Base-by-base conservation (phyloP, 2,329 filamentous ascomycete species). In the Colletotrichum noveboracense region DNA sequence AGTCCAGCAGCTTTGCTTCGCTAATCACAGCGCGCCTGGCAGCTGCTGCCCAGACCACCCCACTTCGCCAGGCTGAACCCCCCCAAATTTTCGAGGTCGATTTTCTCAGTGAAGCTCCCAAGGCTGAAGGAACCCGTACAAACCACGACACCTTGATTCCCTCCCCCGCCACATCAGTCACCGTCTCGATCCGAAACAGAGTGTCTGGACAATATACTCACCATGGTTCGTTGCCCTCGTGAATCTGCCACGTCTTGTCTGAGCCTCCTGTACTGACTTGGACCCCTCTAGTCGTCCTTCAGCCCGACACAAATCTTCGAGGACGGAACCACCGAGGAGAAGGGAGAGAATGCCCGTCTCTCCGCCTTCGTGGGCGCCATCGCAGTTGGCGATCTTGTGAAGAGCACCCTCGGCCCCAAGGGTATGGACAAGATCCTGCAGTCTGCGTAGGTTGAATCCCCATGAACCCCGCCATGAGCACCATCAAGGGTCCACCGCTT, bases 401-500 rank as follows among this genome's bases (percentile, higher is more conserved):
- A 99, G 91, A 98, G 95, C 85, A 98, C 97, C 13, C 88, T 99
- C 38, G 97, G 97, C 8, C 97, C 97, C 48, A 98, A 98, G 89
- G 97, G 97, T 80, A 98, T 98, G 96, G 97, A 98, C 90, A 98
- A 98, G 90, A 98, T 98, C 85, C 89, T 98, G 83, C 96, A 98
- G 86, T 98, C 96, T 85, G 96, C 95, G 94, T 97, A 92, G 78
- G 94, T 91, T 76, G 70, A 64, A 56, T 52, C 56, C 36, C 38
- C 68, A 48, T 38, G 60, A n/a, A 76, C 26, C 38, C 43, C 55
- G 55, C 66, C 66, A 30, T 32, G 56, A 48, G 21, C 34, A 69
- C 55, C 65, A 38, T 68, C 38, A 28, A 61, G 62, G 68, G 66
- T 76, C 56, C 70, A 68, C 70, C n/a, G 64, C 36, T 68, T 61